Conservation (phyloP, 306 rosid species). For the cucumber (Cucumis sativus) region DNA sequence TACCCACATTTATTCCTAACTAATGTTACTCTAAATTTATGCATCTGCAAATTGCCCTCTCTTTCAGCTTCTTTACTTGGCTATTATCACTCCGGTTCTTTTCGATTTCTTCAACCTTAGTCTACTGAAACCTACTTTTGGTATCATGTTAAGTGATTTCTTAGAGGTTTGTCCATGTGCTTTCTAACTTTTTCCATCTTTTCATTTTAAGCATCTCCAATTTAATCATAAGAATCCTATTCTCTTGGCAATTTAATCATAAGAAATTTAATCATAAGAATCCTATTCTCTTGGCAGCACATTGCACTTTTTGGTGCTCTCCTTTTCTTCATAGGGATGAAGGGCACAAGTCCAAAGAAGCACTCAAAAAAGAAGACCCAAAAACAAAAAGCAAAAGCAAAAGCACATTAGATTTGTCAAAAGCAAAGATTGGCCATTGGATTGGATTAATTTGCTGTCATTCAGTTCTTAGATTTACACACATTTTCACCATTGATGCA, state of each 20-base stretch:
- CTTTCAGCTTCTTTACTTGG: slow-evolving; percentile 48
- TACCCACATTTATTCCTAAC: background rate
- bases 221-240: background rate
- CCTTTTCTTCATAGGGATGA: slow-evolving; percentile 60
- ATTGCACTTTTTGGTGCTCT: slow-evolving; percentile 55
- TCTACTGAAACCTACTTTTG: slow-evolving; percentile 23
- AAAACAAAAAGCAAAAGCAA: slow-evolving; percentile 50
- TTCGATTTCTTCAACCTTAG: slow-evolving; percentile 72
- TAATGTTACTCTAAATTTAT: background rate
- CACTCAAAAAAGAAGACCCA: slow-evolving; percentile 40
- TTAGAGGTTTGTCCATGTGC: slow-evolving; percentile 44
- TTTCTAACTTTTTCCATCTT: background rate
- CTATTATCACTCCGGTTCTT: slow-evolving; percentile 47
- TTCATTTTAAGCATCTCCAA: background rate
- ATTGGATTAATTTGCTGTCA: slow-evolving; percentile 1
- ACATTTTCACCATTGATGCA: background rate
- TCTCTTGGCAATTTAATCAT: slow-evolving; percentile 17
- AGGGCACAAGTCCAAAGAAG: slow-evolving; percentile 37
- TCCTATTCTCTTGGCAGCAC: slow-evolving; percentile 30
- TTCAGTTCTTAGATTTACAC: background rate
- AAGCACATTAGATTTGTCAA: slow-evolving; percentile 19
- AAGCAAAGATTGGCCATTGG: background rate
- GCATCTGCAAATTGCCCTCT: background rate
- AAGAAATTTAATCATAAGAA: background rate
- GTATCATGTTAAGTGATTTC: slow-evolving; percentile 45